These are phyloP conservation scores for Trichoderma atroviride DNA, from an alignment of 2,329 filamentous ascomycete species.

Conservation along the genomic window DNA sequence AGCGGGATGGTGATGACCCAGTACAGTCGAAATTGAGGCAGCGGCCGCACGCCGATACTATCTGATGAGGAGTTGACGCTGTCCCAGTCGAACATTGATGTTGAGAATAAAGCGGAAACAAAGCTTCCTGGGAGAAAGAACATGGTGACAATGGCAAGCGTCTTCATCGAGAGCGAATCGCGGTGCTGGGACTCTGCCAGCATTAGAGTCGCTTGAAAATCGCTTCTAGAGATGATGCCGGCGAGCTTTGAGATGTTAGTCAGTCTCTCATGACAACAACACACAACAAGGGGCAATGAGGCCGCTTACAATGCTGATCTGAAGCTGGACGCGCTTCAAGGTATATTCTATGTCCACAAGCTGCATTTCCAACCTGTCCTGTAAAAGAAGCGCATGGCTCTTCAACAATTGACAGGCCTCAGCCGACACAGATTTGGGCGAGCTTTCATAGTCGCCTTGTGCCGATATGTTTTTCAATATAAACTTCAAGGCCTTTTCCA, in stretches of 20 bases:
- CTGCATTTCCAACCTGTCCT: constrained; percentile 42
- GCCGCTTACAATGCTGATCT: constrained; percentile 42
- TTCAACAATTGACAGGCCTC: constrained; percentile 33
- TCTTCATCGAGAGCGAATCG: constrained; percentile 50
- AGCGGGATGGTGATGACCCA: constrained; percentile 47
- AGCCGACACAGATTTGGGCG: too few relatives aligned
- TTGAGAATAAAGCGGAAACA: constrained; percentile 47
- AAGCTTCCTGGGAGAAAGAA: constrained; percentile 49
- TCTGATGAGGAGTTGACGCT: constrained; percentile 28
- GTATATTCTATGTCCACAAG: constrained; percentile 42
- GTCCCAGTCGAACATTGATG: constrained; percentile 41
- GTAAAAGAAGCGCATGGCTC: constrained; percentile 37
- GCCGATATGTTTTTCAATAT: constrained; percentile 30
- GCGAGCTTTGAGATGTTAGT: constrained; percentile 36
- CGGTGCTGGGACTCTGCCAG: constrained; percentile 39
- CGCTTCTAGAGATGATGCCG: constrained; percentile 44
- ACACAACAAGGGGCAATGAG: not conserved
- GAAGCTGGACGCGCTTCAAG: constrained; percentile 44
- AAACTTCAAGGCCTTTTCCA: constrained; percentile 41
- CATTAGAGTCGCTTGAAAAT: constrained; percentile 41
- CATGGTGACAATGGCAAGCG: constrained; percentile 48
- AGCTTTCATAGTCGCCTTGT: not conserved
- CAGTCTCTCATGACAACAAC: constrained; percentile 1
- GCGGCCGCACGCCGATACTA: constrained; percentile 37
- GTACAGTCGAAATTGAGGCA: constrained; percentile 45